Evolutionary conservation across 208 protist species (phyloP), one percentile per base, ranked within the genome.

Genomic region (Blastocrithidia nonstop): DNA sequence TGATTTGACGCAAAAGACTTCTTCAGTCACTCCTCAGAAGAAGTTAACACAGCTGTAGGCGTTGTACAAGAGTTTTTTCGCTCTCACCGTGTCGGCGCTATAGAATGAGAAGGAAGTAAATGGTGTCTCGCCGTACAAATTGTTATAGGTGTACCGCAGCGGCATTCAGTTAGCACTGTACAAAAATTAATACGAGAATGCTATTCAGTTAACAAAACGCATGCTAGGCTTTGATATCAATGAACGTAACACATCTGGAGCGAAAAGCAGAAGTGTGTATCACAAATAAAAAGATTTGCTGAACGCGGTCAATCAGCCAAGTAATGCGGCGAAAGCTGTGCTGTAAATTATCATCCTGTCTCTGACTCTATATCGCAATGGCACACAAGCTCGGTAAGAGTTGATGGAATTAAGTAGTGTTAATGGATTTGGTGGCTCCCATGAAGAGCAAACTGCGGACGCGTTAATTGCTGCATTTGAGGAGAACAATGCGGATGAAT

Each of bases 271-370:
- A 45, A 27, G 41, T 41, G 8, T 67, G 69, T 52, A 45, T 65
- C 37, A 58, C 62, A 25, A 54, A 47, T 25, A 67, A 72, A 35
- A 83, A 82, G 13, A 22, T 83, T 8, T 88, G 74, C 54, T 40
- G 63, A 23, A 47, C 54, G n/a, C 63, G n/a, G n/a, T 92, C 27
- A 61, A 72, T 13, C 79, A 85, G 49, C 72, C 71, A 16, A 55
- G 57, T 26, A 84, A 79, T 27, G 63, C 67, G 23, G 78, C 83
- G 17, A 88, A 88, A 57, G 54, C 57, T 1, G 75, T 66, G 6
- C 56, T 92, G 16, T 78, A 92, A 53, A 63, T 92, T 19, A 52
- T 87, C 37, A 57, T 72, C 7, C 32, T 79, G 52, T 79, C 65
- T 35, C 55, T 77, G 21, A n/a, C n/a, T n/a, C n/a, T n/a, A n/a